A percentile compares a stretch with the other conserved stretches of the same genome.
phyloP scores from a whole-genome alignment of 371 early-diverging fungal genomes.

The Mortierella sp. region DNA sequence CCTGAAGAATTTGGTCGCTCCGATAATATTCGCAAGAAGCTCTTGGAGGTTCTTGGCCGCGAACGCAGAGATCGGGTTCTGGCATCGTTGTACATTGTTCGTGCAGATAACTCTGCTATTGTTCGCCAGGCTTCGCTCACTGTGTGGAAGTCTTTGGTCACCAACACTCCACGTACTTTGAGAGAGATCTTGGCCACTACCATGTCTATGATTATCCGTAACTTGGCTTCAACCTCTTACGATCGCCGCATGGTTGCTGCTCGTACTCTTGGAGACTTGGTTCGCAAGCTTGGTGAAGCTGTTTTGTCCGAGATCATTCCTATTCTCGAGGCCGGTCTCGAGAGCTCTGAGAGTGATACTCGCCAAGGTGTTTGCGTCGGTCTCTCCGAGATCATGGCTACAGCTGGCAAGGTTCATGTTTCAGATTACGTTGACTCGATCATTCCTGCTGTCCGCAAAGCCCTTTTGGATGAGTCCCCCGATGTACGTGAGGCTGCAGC shows the following conservation, averaged over 20 bases:
- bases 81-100: constrained; percentile 92
- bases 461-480: constrained; percentile 80
- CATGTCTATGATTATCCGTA: constrained; percentile 88
- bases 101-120: constrained; percentile 84
- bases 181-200: constrained; percentile 92
- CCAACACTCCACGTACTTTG: constrained; percentile 96
- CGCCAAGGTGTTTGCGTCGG: constrained; percentile 96
- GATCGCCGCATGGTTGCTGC: constrained; percentile 89
- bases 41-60: constrained; percentile 87
- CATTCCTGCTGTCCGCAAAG: constrained; percentile 84
- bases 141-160: constrained; percentile 96
- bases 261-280: constrained; percentile 94
- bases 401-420: constrained; percentile 85
- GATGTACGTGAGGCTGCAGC: constrained; percentile 96
- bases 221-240: constrained; percentile 77
- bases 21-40: constrained; percentile 80
- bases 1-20: constrained; percentile 66
- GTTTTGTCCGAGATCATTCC: constrained; percentile 91
- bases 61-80: constrained; percentile 91
- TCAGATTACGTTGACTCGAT: constrained; percentile 87
- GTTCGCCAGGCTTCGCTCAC: constrained; percentile 87
- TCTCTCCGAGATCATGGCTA: constrained; percentile 90
- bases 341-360: constrained; percentile 70
- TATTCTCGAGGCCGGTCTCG: constrained; percentile 86
- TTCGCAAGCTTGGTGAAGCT: constrained; percentile 93